A percentile compares a stretch with the other conserved stretches of the same genome.
These are phyloP conservation scores for Mikania micrantha DNA, from an alignment of 129 eudicot genomes.

Conservation along the genomic window DNA sequence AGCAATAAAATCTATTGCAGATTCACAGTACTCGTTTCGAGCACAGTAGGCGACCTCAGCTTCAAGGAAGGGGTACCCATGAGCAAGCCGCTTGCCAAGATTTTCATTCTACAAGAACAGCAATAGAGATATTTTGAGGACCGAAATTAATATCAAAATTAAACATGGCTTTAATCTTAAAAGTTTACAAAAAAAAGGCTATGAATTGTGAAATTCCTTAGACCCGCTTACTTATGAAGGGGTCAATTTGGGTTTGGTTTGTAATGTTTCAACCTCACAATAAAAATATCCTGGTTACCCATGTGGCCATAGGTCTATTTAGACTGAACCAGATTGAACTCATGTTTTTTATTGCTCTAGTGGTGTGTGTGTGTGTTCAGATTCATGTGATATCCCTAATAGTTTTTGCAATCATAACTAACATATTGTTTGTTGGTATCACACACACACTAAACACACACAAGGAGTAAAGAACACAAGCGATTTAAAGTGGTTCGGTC, in stretches of 20 bases:
- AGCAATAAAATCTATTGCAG: constrained; percentile 83
- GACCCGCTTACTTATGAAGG: neutral
- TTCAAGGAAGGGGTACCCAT: constrained; percentile 88
- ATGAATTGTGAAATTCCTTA: neutral
- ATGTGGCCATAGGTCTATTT: too few species aligned
- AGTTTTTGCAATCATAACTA: neutral
- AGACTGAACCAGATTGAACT: too few species aligned
- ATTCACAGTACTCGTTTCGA: constrained; percentile 82
- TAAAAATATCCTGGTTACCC: too few species aligned
- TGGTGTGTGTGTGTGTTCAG: too few species aligned
- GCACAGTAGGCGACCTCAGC: constrained; percentile 97
- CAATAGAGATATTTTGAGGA: neutral
- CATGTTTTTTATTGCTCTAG: too few species aligned
- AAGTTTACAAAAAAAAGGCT: neutral
- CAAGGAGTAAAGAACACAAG: too few species aligned
- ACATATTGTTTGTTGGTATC: neutral
- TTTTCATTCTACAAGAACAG: constrained; percentile 55
- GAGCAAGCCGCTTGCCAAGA: constrained; percentile 88
- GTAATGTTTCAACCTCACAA: too few species aligned
- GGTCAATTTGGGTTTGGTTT: neutral
- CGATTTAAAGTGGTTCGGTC: too few species aligned
- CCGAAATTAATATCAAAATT: neutral
- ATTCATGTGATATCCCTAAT: neutral
- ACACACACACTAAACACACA: too few species aligned
- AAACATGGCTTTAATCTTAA: neutral